A percentile compares a stretch with the other conserved stretches of the same genome.
phyloP scores from a whole-genome alignment of 2,329 filamentous ascomycete genomes.

The Alternaria ethzedia region DNA sequence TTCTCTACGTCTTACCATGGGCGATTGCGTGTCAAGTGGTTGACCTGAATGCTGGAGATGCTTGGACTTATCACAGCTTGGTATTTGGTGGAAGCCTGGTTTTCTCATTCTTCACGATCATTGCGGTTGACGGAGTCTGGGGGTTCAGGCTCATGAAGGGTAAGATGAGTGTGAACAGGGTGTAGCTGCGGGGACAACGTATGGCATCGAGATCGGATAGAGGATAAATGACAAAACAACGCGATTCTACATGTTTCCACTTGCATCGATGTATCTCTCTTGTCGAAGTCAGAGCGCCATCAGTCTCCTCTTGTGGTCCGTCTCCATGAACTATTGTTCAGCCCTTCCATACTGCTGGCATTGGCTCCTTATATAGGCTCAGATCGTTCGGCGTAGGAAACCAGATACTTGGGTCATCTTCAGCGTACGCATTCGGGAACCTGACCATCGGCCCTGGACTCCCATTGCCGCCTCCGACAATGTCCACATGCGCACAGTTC shows the following conservation, averaged over 20 bases:
- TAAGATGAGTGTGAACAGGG: not conserved
- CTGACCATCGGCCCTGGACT: not conserved
- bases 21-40: slow-evolving; percentile 63
- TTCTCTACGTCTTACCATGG: slow-evolving; percentile 74
- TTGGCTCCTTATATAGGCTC: not conserved
- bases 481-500: not conserved
- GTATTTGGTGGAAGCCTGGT: slow-evolving; percentile 73
- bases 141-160: slow-evolving; percentile 19
- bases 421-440: not conserved
- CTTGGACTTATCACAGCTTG: slow-evolving; percentile 71
- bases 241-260: not conserved
- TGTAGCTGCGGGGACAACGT: not conserved
- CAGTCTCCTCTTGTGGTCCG: not conserved
- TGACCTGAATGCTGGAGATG: slow-evolving; percentile 54
- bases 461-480: not conserved
- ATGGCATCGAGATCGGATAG: accelerated
- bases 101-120: slow-evolving; percentile 67
- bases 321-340: not conserved
- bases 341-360: not conserved
- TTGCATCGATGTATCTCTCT: not conserved
- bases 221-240: not conserved
- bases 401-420: not conserved
- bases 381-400: not conserved
- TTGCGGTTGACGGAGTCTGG: slow-evolving; percentile 61
- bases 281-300: not conserved